Evolutionary conservation across 768 basidiomycete species (phyloP).

Genomic region (Tulasnella sp.): DNA sequence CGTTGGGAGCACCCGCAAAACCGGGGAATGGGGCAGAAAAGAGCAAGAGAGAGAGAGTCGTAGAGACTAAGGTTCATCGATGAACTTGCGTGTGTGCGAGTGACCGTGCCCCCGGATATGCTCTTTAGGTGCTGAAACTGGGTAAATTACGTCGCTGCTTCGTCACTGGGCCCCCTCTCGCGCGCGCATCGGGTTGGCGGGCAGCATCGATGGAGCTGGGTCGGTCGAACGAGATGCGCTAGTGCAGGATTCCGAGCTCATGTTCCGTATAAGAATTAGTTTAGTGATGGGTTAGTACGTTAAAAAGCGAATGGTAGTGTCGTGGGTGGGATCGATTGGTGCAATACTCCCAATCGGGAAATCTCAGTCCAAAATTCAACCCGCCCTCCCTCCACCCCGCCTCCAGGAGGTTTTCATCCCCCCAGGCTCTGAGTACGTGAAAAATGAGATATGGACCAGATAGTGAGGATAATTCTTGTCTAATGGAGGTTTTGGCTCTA

Average conservation of each 20-base stretch:
- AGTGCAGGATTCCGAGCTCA: no score
- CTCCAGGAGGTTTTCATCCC: neutral
- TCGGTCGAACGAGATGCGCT: neutral
- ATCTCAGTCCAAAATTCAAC: slow-evolving; percentile 18
- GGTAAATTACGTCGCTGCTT: neutral
- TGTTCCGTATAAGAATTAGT: neutral
- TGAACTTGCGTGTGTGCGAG: neutral
- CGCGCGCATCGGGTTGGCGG: neutral
- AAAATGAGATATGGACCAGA: neutral
- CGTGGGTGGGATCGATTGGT: slow-evolving; percentile 11
- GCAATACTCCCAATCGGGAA: slow-evolving; percentile 21
- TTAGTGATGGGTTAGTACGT: neutral
- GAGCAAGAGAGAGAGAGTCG: neutral
- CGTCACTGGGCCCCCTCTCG: neutral
- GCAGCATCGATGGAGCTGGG: neutral
- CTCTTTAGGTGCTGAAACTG: neutral
- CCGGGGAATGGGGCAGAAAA: neutral
- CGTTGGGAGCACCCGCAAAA: neutral
- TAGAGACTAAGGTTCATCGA: slow-evolving; percentile 4
- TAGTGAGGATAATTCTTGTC: slow-evolving; percentile 3
- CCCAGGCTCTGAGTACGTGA: neutral
- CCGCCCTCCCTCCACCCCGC: neutral
- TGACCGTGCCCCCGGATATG: neutral
- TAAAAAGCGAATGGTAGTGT: neutral
- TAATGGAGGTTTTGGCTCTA: neutral